A percentile compares a stretch with the other conserved stretches of the same genome.
phyloP scores from a whole-genome alignment of 768 basidiomycete species.

The Rubroboletus pulcherrimus region DNA sequence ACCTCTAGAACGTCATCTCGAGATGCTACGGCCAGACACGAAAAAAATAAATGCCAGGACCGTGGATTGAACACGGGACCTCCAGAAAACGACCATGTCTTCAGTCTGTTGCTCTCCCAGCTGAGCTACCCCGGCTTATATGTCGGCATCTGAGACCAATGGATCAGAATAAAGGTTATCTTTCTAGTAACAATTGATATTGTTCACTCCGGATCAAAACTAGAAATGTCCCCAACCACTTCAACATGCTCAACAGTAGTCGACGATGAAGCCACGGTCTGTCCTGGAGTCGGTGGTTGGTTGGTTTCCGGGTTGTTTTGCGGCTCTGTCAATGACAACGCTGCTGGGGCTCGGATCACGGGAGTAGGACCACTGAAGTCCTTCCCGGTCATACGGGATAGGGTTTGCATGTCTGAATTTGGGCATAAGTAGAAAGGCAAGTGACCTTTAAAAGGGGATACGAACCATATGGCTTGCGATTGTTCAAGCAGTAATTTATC shows the following conservation, averaged over 20 bases:
- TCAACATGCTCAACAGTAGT: conserved; percentile 31
- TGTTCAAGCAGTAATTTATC: conserved; percentile 72
- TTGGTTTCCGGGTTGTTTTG: neutral
- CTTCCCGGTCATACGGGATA: conserved; percentile 79
- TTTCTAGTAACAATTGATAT: neutral
- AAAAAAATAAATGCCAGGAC: conserved; percentile 42
- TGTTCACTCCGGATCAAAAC: conserved; percentile 18
- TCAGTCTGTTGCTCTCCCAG: conserved; percentile 76
- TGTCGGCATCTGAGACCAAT: neutral
- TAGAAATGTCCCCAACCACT: conserved; percentile 30
- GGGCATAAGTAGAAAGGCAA: neutral
- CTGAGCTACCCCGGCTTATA: conserved; percentile 60
- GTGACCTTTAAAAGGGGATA: conserved; percentile 5
- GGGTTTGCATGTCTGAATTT: conserved; percentile 59
- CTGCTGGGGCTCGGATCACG: conserved; percentile 49
- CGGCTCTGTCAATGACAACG: conserved; percentile 32
- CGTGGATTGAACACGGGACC: conserved; percentile 57
- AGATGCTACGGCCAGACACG: neutral
- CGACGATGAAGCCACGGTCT: conserved; percentile 31
- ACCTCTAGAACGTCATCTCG: neutral
- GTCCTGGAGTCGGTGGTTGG: neutral
- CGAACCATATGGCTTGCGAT: conserved; percentile 73
- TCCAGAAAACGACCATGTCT: conserved; percentile 40
- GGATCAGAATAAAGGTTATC: neutral
- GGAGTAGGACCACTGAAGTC: conserved; percentile 82